Evolutionary conservation across 1,284 basidiomycete genomes (phyloP), one percentile per base, ranked within the genome.

Genomic region (Testicularia cyperi): DNA sequence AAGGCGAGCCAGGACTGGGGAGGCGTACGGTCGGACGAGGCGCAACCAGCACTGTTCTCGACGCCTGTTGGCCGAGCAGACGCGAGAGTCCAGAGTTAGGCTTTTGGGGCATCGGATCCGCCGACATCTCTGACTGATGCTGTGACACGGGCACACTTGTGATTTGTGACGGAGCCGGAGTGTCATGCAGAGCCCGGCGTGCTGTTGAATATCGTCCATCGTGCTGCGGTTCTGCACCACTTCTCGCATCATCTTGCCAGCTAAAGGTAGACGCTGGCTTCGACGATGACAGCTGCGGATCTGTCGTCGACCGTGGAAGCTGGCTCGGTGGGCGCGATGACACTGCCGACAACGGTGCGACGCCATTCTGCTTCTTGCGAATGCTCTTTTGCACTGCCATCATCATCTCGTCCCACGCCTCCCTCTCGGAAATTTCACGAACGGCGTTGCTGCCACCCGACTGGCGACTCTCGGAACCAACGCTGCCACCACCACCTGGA

Each of bases 401-500:
- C 68, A 69, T 68, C 63, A 75, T 68, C 36, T 68, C 62, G 23
- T 68, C 54, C 70, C 70, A 75, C 3, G 74, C 74, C 36, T 75
- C 68, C 4, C 65, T 53, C 42, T 75, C 74, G 21, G 68, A 68
- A 26, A 72, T 48, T n/a, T 72, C 70, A 22, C 74, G 68, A 31
- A 72, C 65, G 16, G 57, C 64, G 24, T 71, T 74, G 37, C 68
- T 73, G 10, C 74, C 74, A 22, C 74, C 74, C 2, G 74, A 75
- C 34, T 69, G 65, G 14, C 72, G 49, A 34, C 72, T 71, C 24
- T 74, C 72, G 16, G 74, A 70, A 24, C 72, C 72, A 37, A 70
- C 55, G 40, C 62, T 67, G 23, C 55, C 52, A 20, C 48, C 53
- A 20, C 48, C 53, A 21, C 53, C 55, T 1, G 52, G 60, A 7